Base-by-base conservation (phyloP, 345 rosid species). In the Erysimum cheiranthoides region DNA sequence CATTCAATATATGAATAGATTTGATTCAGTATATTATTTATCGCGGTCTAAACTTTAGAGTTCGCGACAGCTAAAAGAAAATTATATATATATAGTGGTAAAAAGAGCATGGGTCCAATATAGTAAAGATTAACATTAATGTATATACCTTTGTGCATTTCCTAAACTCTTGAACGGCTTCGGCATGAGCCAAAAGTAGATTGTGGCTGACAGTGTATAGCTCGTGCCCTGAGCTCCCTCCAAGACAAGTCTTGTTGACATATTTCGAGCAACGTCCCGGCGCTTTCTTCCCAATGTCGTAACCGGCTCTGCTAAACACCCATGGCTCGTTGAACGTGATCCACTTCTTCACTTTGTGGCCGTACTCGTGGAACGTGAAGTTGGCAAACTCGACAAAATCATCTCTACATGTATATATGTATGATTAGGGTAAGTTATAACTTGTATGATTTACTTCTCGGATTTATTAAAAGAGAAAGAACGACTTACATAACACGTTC, bases 311-410 rank as follows among this genome's bases (percentile, higher is more conserved):
- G 9, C 75, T 69, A 47, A 38, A 76, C 31, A 46, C 60, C 74
- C 34, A 66, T 61, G 88, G 88, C 32, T 85, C 86, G 21, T 84
- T 85, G 38, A 85, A 30, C 8, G 86, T 82, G 52, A 73, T 78
- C 86, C 88, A 85, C 8, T 78, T 68, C 50, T 82, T 82, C 13
- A 85, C 83, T 70, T 81, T 65, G n/a, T 85, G 84, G 11, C 88
- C 88, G 25, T 59, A 71, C 54, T 38, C 45, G 63, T 71, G 39
- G 47, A 71, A 71, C 8, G 52, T 32, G 46, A 71, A 71, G 35
- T 66, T 54, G 6, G 62, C 31, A 39, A 40, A 71, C 35, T 71
- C 75, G 0, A 11, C 39, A 59, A 71, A 71, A 59, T 71, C 75
- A 6, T 71, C 17, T 31, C 75, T 71, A 35, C 6, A 18, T 58